phyloP scores from a whole-genome alignment of 768 basidiomycete species.

The Mycena chlorophos region DNA sequence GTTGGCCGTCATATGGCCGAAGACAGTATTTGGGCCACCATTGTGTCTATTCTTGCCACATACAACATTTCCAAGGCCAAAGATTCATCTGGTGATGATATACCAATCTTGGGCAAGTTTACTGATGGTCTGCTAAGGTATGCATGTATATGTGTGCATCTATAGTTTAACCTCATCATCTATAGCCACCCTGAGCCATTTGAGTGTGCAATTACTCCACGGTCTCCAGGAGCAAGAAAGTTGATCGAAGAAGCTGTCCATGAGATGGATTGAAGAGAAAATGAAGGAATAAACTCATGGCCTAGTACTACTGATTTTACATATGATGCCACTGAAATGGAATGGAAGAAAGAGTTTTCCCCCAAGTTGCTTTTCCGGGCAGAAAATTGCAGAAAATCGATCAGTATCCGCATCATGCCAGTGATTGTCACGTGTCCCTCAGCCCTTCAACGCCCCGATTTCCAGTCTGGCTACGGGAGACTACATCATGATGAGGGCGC shows the following conservation, averaged over 20 bases:
- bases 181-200: not conserved
- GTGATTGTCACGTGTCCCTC: no score
- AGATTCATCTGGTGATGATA: not conserved
- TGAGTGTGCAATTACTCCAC: conserved; percentile 14
- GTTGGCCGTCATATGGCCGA: conserved; percentile 15
- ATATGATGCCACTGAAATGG: no score
- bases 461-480: no score
- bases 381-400: no score
- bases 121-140: not conserved
- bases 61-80: not conserved
- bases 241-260: not conserved
- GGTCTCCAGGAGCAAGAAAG: not conserved
- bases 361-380: no score
- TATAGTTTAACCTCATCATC: not conserved
- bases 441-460: no score
- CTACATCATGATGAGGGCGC: no score
- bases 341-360: no score
- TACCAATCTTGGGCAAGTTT: not conserved
- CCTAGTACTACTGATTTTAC: no score
- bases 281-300: no score
- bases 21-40: not conserved
- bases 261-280: no score
- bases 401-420: no score
- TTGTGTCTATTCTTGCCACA: not conserved
- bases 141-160: not conserved